phyloP scores from a whole-genome alignment of 2,329 filamentous ascomycete species.

The Calonectria hongkongensis region DNA sequence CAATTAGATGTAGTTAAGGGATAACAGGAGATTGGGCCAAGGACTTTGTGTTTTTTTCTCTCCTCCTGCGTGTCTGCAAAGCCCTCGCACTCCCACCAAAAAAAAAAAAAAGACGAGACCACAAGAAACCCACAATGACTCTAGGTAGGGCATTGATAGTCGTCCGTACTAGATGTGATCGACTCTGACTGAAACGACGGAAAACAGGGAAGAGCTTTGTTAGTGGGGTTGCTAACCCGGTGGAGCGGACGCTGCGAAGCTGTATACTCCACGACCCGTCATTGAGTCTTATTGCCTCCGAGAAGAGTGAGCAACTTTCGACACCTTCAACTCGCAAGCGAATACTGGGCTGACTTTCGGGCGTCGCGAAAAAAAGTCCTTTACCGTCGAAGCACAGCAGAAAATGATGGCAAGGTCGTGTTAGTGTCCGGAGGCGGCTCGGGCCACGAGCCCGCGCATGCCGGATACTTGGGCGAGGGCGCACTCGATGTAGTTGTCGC shows the following conservation, averaged over 20 bases:
- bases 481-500: slow-evolving; percentile 50
- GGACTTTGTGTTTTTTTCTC: slow-evolving; percentile 11
- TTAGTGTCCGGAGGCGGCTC: slow-evolving; percentile 52
- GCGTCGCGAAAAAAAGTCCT: slow-evolving; percentile 39
- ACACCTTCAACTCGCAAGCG: neutral
- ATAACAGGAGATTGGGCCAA: slow-evolving; percentile 26
- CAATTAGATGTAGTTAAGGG: slow-evolving; percentile 29
- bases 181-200: slow-evolving; percentile 29
- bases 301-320: slow-evolving; percentile 44
- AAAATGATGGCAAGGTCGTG: slow-evolving; percentile 45
- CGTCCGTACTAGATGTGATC: neutral
- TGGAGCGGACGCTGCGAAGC: slow-evolving; percentile 48
- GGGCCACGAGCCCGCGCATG: slow-evolving; percentile 52
- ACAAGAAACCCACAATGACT: slow-evolving; percentile 44
- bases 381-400: slow-evolving; percentile 43
- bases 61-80: slow-evolving; percentile 5
- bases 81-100: neutral
- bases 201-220: slow-evolving; percentile 52
- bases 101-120: neutral
- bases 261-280: slow-evolving; percentile 51
- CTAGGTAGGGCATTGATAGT: slow-evolving; percentile 42
- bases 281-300: slow-evolving; percentile 47
- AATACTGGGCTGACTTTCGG: slow-evolving; percentile 24
- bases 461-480: slow-evolving; percentile 51
- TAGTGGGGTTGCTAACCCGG: slow-evolving; percentile 45